These are phyloP conservation scores for Thoreauomyces humboldtii DNA, from an alignment of 192 early-diverging fungal genomes.

Conservation along the genomic window DNA sequence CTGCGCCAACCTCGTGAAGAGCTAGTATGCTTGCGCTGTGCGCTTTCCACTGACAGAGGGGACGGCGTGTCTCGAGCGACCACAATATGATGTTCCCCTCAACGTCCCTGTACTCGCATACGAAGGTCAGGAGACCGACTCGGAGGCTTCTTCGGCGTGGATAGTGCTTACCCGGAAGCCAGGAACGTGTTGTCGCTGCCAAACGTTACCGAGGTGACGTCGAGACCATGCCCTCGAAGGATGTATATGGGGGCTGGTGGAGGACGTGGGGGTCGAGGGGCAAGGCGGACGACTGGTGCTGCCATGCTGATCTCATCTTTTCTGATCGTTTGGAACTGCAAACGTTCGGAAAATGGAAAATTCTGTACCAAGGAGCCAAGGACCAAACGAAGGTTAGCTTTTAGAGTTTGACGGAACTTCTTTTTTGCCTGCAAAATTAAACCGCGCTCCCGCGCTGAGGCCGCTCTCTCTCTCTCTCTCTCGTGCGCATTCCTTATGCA, in stretches of 20 bases:
- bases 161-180: conserved; percentile 16
- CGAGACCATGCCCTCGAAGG: conserved; percentile 20
- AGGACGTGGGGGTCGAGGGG: too few species aligned
- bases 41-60: conserved; percentile 11
- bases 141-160: neutral
- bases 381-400: too few species aligned
- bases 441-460: too few species aligned
- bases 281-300: too few species aligned
- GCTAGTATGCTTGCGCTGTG: conserved; percentile 20
- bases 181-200: neutral
- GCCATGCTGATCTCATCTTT: too few species aligned
- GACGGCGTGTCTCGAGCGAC: conserved; percentile 17
- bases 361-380: too few species aligned
- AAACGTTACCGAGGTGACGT: conserved; percentile 16
- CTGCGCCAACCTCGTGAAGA: neutral
- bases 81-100: conserved; percentile 23
- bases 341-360: too few species aligned
- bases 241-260: conserved; percentile 22
- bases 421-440: too few species aligned
- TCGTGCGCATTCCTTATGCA: too few species aligned
- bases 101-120: conserved; percentile 16
- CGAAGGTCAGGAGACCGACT: neutral
- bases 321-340: too few species aligned
- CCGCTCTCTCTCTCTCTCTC: too few species aligned
- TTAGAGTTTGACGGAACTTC: too few species aligned